phyloP scores from a whole-genome alignment of 306 rosid species.

The Hylodesmum podocarpum region DNA sequence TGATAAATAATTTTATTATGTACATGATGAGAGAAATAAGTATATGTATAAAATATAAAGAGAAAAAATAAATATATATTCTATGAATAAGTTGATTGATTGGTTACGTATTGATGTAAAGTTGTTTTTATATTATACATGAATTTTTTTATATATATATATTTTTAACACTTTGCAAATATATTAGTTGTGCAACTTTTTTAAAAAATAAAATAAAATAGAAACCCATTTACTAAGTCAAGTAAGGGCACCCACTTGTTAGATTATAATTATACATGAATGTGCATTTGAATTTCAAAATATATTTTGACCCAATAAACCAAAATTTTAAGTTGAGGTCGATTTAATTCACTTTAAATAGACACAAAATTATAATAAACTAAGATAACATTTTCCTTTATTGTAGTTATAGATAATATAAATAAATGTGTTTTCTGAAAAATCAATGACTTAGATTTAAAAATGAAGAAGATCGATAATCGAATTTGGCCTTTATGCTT shows the following conservation, averaged over 20 bases:
- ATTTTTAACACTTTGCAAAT: neutral
- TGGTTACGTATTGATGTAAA: too few relatives aligned
- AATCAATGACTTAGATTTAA: neutral
- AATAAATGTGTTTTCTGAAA: neutral
- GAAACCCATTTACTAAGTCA: neutral
- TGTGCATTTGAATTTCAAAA: neutral
- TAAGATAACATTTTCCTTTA: too few relatives aligned
- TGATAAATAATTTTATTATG: too few relatives aligned
- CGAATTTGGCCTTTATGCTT: neutral
- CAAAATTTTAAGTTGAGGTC: neutral
- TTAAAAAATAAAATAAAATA: neutral
- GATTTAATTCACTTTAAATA: neutral
- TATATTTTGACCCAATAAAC: neutral
- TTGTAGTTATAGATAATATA: too few relatives aligned
- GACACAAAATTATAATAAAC: neutral
- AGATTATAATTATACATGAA: neutral
- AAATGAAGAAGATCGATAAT: neutral
- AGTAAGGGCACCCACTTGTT: neutral
- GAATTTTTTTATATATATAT: neutral
- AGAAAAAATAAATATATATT: too few relatives aligned
- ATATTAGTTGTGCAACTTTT: neutral
- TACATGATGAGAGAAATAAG: too few relatives aligned
- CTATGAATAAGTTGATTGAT: too few relatives aligned
- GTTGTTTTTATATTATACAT: neutral
- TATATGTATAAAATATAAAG: too few relatives aligned